Percentiles rank a stretch among this genome's conserved stretches.
Evolutionary conservation across 2,329 filamentous ascomycete species (phyloP).

Genomic region (Ceratocystis smalleyi): DNA sequence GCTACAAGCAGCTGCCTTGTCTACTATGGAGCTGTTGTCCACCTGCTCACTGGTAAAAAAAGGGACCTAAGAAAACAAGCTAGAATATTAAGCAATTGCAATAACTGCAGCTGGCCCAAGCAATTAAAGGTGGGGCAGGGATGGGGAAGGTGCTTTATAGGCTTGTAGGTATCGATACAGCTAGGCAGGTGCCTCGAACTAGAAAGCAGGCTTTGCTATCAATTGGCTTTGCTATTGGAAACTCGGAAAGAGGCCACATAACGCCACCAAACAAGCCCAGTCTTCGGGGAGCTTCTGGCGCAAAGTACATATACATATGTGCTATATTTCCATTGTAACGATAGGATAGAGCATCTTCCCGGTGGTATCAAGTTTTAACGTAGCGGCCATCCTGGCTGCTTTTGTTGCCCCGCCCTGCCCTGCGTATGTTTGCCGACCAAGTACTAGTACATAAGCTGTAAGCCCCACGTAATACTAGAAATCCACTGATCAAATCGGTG

Average conservation of each 20-base stretch:
- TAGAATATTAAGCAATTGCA: not conserved
- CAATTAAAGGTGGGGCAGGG: not conserved
- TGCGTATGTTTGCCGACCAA: not conserved
- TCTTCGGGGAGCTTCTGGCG: not conserved
- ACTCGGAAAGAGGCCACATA: not conserved
- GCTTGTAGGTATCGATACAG: not conserved
- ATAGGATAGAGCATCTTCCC: too few relatives aligned
- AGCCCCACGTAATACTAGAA: not conserved
- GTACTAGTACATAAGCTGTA: not conserved
- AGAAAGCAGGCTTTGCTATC: not conserved
- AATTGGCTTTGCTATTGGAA: not conserved
- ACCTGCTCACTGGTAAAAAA: not conserved
- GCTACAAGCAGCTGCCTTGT: not conserved
- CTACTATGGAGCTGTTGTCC: not conserved
- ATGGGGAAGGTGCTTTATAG: not conserved
- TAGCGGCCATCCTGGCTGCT: not conserved
- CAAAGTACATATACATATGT: not conserved
- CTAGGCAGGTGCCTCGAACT: not conserved
- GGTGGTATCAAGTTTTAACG: too few relatives aligned
- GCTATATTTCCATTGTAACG: too few relatives aligned
- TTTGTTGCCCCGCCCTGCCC: not conserved
- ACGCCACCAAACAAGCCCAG: not conserved
- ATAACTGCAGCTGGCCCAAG: not conserved
- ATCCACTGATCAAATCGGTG: not conserved
- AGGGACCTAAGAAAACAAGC: conserved; percentile 5